Evolutionary conservation across 1,139 yeast species (phyloP).

Genomic region (Candida buenavistaensis): DNA sequence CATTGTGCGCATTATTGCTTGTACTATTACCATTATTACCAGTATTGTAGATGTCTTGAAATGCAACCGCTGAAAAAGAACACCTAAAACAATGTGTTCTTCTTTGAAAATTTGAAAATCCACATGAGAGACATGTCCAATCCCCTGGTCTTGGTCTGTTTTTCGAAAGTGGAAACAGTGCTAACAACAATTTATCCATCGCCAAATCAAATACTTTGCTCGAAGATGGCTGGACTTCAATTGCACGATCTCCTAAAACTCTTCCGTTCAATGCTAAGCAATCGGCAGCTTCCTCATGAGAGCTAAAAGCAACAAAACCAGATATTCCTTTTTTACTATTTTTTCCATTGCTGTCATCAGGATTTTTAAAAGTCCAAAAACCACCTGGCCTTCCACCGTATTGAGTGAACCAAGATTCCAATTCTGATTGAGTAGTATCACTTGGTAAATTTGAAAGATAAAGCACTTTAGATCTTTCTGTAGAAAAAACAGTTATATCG

Average conservation of each 20-base stretch:
- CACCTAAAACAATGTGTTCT: constrained; percentile 94
- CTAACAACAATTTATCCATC: constrained; percentile 57
- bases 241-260: constrained; percentile 66
- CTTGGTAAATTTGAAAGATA: constrained; percentile 75
- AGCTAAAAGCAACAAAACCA: constrained; percentile 83
- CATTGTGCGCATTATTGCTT: constrained; percentile 1
- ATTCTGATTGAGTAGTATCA: constrained; percentile 87
- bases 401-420: constrained; percentile 90
- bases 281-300: constrained; percentile 85
- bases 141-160: constrained; percentile 96
- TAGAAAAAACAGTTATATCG: constrained; percentile 66
- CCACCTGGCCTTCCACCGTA: constrained; percentile 85
- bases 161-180: constrained; percentile 85
- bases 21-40: no score
- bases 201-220: constrained; percentile 77
- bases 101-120: constrained; percentile 91
- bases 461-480: constrained; percentile 76
- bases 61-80: constrained; percentile 69
- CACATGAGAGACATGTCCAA: constrained; percentile 97
- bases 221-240: constrained; percentile 88
- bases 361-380: constrained; percentile 78
- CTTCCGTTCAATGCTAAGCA: constrained; percentile 79
- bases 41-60: constrained; percentile 48
- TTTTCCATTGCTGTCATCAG: constrained; percentile 32
- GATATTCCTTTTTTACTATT: constrained; percentile 36